Percentiles rank a stretch among this genome's conserved stretches.
These are phyloP conservation scores for Chaetoceros tenuissimus DNA, from an alignment of 108 stramenopile species.

Conservation along the genomic window DNA sequence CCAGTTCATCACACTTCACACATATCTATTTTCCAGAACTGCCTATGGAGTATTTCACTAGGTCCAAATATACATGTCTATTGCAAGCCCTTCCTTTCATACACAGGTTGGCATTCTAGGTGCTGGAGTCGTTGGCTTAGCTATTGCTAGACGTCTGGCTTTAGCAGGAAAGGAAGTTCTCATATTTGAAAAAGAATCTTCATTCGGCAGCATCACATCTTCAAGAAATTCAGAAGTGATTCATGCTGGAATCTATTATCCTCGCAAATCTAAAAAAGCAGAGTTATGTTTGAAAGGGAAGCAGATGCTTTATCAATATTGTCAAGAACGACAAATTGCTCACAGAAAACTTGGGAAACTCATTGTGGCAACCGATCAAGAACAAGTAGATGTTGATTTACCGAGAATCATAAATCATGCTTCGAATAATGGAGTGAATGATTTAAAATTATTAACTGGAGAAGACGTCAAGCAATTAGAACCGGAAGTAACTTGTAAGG, in stretches of 20 bases:
- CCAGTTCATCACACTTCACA: too few relatives aligned
- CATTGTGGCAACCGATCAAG: conserved; percentile 52
- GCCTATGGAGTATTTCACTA: too few relatives aligned
- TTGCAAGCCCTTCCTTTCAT: conserved; percentile 16
- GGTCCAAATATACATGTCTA: background rate
- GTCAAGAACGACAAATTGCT: conserved; percentile 37
- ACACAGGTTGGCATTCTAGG: conserved; percentile 71
- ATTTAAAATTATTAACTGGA: conserved; percentile 38
- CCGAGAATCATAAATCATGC: conserved; percentile 20
- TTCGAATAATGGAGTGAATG: conserved; percentile 52
- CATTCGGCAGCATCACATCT: conserved; percentile 53
- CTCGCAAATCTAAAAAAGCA: conserved; percentile 43
- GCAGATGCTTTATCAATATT: conserved; percentile 64
- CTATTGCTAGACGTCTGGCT: conserved; percentile 53
- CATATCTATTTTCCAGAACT: too few relatives aligned
- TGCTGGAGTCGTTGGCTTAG: conserved; percentile 75
- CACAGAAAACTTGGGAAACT: conserved; percentile 58
- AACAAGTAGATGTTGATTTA: conserved; percentile 26
- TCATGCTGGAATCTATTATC: conserved; percentile 84
- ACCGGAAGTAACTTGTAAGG: conserved; percentile 42
- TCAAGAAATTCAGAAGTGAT: conserved; percentile 84
- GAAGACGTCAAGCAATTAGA: conserved; percentile 54
- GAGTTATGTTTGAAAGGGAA: conserved; percentile 69
- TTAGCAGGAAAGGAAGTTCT: conserved; percentile 46
- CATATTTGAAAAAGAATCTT: conserved; percentile 45